Base-by-base conservation (phyloP, 352 stramenopile species). In the Plasmopara viticola region DNA sequence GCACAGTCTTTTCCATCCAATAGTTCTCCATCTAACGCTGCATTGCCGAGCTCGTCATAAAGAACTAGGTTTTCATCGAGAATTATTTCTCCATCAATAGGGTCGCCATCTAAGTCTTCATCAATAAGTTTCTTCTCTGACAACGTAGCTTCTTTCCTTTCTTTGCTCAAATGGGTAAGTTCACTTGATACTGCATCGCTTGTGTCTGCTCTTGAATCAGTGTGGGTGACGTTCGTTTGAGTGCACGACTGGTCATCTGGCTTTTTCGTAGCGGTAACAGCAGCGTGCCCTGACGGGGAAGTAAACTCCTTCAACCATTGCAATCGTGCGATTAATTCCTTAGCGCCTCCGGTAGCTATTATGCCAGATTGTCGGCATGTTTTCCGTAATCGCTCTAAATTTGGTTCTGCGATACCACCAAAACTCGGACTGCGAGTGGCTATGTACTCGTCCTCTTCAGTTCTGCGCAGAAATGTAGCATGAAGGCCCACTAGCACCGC, bases 281-380 rank as follows among this genome's bases (percentile, higher is more conserved):
- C 43, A 38, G n/a, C 35, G 49, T 49, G 51, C 13, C 56, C 17
- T 14, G 60, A 65, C 14, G 74, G 70, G 8, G 73, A 64, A 4
- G 81, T 87, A 53, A 89, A 92, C 35, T 86, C 68, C 46, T 80
- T 74, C 5, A 92, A 66, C 78, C 78, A 88, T 28, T 82, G 60
- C 40, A 92, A 39, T 9, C 81, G 61, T 15, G 52, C 61, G 15
- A 78, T 37, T 48, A 92, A 56, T 8, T 74, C 47, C 25, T 60
- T 70, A 8, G 58, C 65, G 12, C 66, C 57, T 3, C 81, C 81
- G 6, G 55, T 73, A n/a, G 70, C 64, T 33, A 85, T 28, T n/a
- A 92, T 72, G 9, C 81, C 81, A 9, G 78, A 68, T 50, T 92
- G 78, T 20, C 53, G 62, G 41, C 81, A 92, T 29, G 74, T 74